Percentiles rank a stretch among this genome's conserved stretches.
Conservation (phyloP, 2,329 filamentous ascomycete genomes). For the Fusarium guadeloupense region DNA sequence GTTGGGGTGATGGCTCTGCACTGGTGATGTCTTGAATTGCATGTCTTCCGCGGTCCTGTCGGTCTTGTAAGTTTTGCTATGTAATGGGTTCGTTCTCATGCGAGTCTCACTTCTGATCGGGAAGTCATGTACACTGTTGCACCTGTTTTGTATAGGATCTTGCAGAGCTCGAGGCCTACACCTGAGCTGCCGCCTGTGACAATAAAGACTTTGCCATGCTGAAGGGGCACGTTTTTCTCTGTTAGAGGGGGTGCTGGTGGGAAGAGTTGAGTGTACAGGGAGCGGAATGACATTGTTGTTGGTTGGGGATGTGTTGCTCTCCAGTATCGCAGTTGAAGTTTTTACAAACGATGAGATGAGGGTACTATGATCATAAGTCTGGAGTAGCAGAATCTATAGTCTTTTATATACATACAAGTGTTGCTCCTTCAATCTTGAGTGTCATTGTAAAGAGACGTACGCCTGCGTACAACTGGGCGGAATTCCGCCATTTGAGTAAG, state of each 20-base stretch:
- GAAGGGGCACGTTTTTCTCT: constrained; percentile 39
- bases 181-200: constrained; percentile 56
- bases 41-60: constrained; percentile 23
- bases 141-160: constrained; percentile 61
- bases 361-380: not conserved
- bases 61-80: not conserved
- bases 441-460: not conserved
- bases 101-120: constrained; percentile 44
- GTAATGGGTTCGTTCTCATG: not conserved
- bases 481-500: constrained; percentile 12
- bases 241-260: constrained; percentile 37
- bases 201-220: constrained; percentile 51
- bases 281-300: constrained; percentile 12
- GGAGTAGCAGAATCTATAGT: not conserved
- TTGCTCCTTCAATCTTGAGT: not conserved
- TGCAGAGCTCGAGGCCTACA: constrained; percentile 60
- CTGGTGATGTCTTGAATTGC: constrained; percentile 47
- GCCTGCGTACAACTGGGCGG: not conserved
- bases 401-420: not conserved
- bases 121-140: constrained; percentile 64
- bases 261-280: constrained; percentile 22
- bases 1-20: not conserved
- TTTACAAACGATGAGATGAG: not conserved
- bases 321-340: not conserved
- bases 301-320: not conserved